Percentiles rank a stretch among this genome's conserved stretches.
These are phyloP conservation scores for Paecilomyces formosus DNA, from an alignment of 2,329 filamentous ascomycete genomes.

Conservation along the genomic window DNA sequence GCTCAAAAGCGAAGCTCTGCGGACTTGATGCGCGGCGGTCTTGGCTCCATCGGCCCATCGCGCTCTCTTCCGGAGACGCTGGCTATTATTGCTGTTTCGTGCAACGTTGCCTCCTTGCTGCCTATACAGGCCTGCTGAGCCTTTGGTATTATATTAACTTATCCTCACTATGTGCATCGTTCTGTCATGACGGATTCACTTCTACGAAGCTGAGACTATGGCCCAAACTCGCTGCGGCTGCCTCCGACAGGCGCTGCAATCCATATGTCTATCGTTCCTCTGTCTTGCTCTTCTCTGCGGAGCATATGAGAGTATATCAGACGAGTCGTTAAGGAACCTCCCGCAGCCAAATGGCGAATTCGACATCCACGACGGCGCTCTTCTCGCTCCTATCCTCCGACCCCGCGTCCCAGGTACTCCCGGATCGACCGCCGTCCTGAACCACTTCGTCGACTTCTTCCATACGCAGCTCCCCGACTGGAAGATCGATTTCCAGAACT, in stretches of 20 bases:
- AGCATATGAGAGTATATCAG: slow-evolving; percentile 60
- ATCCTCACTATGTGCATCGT: neutral
- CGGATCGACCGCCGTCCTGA: slow-evolving; percentile 63
- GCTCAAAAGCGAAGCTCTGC: neutral
- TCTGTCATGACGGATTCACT: neutral
- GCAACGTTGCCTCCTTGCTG: neutral
- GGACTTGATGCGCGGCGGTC: neutral
- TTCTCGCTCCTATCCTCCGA: slow-evolving; percentile 80
- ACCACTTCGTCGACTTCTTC: slow-evolving; percentile 83
- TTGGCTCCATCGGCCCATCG: neutral
- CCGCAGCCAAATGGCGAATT: slow-evolving; percentile 69
- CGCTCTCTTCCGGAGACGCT: neutral
- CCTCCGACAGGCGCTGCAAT: slow-evolving; percentile 16
- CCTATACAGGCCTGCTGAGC: neutral
- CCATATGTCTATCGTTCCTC: slow-evolving; percentile 17
- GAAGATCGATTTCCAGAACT: slow-evolving; percentile 79
- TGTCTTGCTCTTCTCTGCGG: slow-evolving; percentile 15
- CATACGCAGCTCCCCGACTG: slow-evolving; percentile 64
- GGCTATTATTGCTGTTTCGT: neutral
- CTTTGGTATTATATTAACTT: neutral
- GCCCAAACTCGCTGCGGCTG: slow-evolving; percentile 12
- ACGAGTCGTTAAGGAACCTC: slow-evolving; percentile 64
- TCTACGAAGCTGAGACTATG: neutral
- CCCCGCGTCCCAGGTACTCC: slow-evolving; percentile 83
- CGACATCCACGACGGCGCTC: slow-evolving; percentile 64